Percentiles rank a stretch among this genome's conserved stretches.
These are phyloP conservation scores for Nakazawaea wyomingensis DNA, from an alignment of 805 yeast species.

Conservation along the genomic window DNA sequence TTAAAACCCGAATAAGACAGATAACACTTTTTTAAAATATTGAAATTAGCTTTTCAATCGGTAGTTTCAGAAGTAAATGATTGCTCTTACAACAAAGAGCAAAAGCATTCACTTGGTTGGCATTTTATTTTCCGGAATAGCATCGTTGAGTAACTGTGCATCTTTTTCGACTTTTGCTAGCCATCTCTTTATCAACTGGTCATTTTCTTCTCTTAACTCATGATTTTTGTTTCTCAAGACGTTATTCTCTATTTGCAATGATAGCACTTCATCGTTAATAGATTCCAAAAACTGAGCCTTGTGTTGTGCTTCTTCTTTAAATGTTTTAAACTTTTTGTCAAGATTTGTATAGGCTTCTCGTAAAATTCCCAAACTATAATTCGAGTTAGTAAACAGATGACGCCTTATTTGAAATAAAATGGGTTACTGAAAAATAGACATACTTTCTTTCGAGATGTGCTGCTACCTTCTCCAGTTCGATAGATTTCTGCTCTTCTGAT, in stretches of 20 bases:
- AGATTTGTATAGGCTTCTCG: constrained; percentile 21
- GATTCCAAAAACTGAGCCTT: constrained; percentile 43
- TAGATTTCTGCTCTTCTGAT: background rate
- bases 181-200: constrained; percentile 36
- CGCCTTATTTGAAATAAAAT: background rate
- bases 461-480: background rate
- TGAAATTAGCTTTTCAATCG: too few species aligned
- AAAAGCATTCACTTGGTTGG: constrained; percentile 14
- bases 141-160: constrained; percentile 38
- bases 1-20: too few species aligned
- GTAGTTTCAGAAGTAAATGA: too few species aligned
- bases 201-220: constrained; percentile 32
- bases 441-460: constrained; percentile 8
- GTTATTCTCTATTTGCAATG: constrained; percentile 45
- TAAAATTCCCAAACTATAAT: constrained; percentile 13
- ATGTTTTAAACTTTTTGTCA: constrained; percentile 16
- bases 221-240: constrained; percentile 30
- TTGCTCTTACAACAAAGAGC: too few species aligned
- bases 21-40: too few species aligned
- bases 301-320: constrained; percentile 27
- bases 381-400: background rate
- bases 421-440: background rate
- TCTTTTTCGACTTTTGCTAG: constrained; percentile 37
- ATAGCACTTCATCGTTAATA: constrained; percentile 45
- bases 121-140: constrained; percentile 27